Evolutionary conservation across 2,329 filamentous ascomycete species (phyloP), one percentile per base, ranked within the genome.

Genomic region (Colletotrichum salicis): DNA sequence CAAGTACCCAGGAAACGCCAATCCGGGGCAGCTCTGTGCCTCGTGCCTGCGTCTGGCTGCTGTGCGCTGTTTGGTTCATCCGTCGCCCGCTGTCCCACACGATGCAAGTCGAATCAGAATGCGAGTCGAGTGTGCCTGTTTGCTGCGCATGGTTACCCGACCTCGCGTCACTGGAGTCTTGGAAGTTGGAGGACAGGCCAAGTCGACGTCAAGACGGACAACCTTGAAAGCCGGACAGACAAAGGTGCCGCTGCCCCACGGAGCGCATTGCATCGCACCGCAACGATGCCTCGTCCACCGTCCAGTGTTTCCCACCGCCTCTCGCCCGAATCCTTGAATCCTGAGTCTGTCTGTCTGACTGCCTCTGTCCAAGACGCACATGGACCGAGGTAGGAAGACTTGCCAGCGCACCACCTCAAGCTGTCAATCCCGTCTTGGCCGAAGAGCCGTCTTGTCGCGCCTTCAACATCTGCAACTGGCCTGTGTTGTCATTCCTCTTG

Each of bases 251-350:
- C 24, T 62, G 66, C 37, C 59, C 66, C 56, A 67, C 54, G 27
- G 55, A 22, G 52, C 37, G 68, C 64, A 68, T 71, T 71, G 33
- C 58, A 59, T 24, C 29, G 69, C 69, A 68, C 57, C 57, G 52
- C 69, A 71, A 41, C 64, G 69, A 59, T 68, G 45, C 69, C 64
- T 54, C 69, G 69, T 68, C 64, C 64, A 68, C 22, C 52, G 29
- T 54, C 64, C 19, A n/a, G 15, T 48, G 41, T 48, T 55, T 63
- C 54, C 58, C 64, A 62, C 64, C 63, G 33, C 45, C 57, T 33
- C 51, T 59, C 35, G 64, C 64, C 59, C 58, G 59, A 63, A 64
- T 64, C 59, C 51, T 69, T 41, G 55, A 45, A 48, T 33, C n/a
- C 45, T 51, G 29, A 22, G 41, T 48, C 4, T 48, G 41, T 48